These are phyloP conservation scores for Leccinellum albellum DNA, from an alignment of 768 basidiomycete species.

Conservation along the genomic window DNA sequence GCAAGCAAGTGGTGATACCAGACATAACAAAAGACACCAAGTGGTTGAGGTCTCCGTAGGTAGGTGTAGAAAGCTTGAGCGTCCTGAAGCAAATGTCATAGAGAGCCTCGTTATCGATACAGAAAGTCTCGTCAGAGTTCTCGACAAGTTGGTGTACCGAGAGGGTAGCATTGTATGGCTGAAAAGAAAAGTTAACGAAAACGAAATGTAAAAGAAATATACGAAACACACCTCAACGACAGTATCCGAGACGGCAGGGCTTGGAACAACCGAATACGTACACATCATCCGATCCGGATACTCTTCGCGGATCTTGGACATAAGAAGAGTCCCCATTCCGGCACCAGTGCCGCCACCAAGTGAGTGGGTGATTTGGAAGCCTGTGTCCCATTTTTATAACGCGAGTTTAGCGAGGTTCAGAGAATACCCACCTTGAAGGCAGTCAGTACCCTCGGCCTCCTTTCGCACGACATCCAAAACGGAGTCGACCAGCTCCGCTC, in stretches of 20 bases:
- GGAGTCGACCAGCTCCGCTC: conserved; percentile 97
- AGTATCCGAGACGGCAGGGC: conserved; percentile 96
- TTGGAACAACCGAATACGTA: conserved; percentile 97
- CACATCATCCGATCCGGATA: conserved; percentile 99
- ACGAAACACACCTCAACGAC: conserved; percentile 76
- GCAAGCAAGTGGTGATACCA: conserved; percentile 96
- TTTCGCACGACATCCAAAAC: conserved; percentile 98
- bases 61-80: conserved; percentile 91
- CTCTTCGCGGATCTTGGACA: conserved; percentile 98
- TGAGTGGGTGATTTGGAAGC: conserved; percentile 99
- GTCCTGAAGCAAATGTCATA: conserved; percentile 99
- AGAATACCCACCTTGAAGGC: conserved; percentile 80
- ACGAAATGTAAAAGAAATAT: neutral
- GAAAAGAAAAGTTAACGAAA: conserved; percentile 3
- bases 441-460: conserved; percentile 97
- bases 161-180: conserved; percentile 98
- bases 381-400: conserved; percentile 34
- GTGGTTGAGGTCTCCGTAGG: conserved; percentile 97
- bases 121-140: conserved; percentile 99
- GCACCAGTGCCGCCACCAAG: conserved; percentile 99
- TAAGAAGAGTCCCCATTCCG: conserved; percentile 98
- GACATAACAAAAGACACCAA: conserved; percentile 98
- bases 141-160: conserved; percentile 98
- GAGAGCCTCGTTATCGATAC: conserved; percentile 98
- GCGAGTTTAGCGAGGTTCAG: neutral